phyloP scores from a whole-genome alignment of 805 yeast genomes.

The Spathaspora sp. region DNA sequence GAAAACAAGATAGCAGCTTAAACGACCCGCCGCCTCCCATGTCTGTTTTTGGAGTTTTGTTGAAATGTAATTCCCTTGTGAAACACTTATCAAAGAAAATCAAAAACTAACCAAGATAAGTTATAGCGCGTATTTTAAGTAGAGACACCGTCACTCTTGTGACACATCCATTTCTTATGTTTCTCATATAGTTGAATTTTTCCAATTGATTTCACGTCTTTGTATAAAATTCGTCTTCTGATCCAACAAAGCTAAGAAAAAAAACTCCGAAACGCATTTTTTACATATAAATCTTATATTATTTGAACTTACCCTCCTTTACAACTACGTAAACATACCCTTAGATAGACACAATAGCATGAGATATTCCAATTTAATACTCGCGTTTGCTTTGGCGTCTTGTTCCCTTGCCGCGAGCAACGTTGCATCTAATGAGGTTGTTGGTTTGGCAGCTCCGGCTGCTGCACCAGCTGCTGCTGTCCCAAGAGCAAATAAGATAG shows the following conservation, averaged over 20 bases:
- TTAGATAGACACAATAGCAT: neutral
- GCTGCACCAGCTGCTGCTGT: neutral
- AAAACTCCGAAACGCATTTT: neutral
- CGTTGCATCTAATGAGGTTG: slow-evolving; percentile 3
- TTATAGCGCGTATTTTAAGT: too few relatives aligned
- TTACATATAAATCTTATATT: neutral
- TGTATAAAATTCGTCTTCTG: neutral
- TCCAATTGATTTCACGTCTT: too few relatives aligned
- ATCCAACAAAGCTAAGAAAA: neutral
- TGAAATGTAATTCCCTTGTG: too few relatives aligned
- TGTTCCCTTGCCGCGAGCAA: neutral
- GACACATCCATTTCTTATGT: too few relatives aligned
- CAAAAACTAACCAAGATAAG: too few relatives aligned
- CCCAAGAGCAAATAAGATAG: slow-evolving; percentile 10
- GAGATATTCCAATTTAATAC: slow-evolving; percentile 1
- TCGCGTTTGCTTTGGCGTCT: slow-evolving; percentile 2
- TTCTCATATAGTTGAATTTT: too few relatives aligned
- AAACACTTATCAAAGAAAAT: too few relatives aligned
- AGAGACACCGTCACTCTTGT: too few relatives aligned
- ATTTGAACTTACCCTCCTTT: neutral
- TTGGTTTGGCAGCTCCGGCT: neutral
- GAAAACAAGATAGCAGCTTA: neutral
- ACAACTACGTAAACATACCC: neutral
- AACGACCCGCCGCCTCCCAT: too few relatives aligned
- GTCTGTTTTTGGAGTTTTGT: too few relatives aligned